Evolutionary conservation across 2,329 filamentous ascomycete genomes (phyloP).

Genomic region (Colletotrichum tofieldiae): DNA sequence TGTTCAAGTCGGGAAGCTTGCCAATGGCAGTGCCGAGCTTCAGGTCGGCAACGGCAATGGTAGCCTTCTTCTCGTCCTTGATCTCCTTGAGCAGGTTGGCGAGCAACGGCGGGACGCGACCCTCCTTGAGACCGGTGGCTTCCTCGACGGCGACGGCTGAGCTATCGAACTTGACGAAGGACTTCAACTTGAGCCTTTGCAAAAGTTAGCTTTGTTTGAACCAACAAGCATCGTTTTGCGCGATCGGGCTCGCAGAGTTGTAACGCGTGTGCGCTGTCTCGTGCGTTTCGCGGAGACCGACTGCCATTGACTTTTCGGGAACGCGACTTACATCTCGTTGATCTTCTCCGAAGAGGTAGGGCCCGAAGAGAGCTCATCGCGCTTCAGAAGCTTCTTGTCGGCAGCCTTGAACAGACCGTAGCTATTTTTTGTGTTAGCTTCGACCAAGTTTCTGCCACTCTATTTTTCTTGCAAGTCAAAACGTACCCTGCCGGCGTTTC

Average conservation of each 20-base stretch:
- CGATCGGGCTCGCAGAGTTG: background rate
- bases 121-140: constrained; percentile 85
- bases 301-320: constrained; percentile 11
- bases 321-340: constrained; percentile 81
- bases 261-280: constrained; percentile 9
- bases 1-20: constrained; percentile 89
- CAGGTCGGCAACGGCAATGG: constrained; percentile 92
- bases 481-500: constrained; percentile 89
- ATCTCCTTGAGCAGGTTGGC: constrained; percentile 86
- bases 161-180: constrained; percentile 97
- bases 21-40: constrained; percentile 94
- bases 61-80: constrained; percentile 98
- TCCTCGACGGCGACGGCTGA: constrained; percentile 92
- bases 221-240: background rate
- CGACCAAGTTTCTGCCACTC: background rate
- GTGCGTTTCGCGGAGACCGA: constrained; percentile 24
- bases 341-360: constrained; percentile 86
- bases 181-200: constrained; percentile 89
- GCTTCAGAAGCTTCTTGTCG: constrained; percentile 97
- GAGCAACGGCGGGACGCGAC: constrained; percentile 93
- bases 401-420: constrained; percentile 99
- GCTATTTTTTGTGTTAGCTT: constrained; percentile 62
- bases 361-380: constrained; percentile 83
- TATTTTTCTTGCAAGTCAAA: constrained; percentile 29
- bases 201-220: constrained; percentile 33